These are phyloP conservation scores for Aspergillus egyptiacus DNA, from an alignment of 495 filamentous ascomycete species.

Conservation along the genomic window DNA sequence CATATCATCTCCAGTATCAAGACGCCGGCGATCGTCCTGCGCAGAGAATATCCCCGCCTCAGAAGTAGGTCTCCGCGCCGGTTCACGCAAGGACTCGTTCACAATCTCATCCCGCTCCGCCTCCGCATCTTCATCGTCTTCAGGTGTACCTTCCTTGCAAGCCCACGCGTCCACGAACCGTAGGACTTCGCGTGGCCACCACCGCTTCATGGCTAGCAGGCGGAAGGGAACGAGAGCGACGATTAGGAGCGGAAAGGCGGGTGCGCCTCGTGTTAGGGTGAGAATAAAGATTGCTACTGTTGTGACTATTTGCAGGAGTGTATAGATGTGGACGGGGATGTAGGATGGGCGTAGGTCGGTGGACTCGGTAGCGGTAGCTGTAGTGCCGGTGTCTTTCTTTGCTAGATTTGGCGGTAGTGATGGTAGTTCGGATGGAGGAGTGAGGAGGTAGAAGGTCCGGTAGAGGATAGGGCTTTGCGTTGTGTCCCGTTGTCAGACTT, in stretches of 20 bases:
- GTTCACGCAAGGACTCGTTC: neutral
- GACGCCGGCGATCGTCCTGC: neutral
- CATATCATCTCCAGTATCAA: neutral
- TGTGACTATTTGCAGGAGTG: constrained; percentile 52
- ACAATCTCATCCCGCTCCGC: constrained; percentile 11
- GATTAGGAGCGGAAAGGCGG: constrained; percentile 62
- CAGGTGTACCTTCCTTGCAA: constrained; percentile 60
- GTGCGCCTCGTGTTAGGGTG: constrained; percentile 58
- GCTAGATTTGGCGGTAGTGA: constrained; percentile 42
- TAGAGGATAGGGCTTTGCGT: constrained; percentile 49
- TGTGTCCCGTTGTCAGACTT: constrained; percentile 15
- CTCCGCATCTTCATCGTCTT: constrained; percentile 50
- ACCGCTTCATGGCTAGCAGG: constrained; percentile 55
- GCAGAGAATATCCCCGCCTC: neutral
- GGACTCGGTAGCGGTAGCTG: constrained; percentile 3
- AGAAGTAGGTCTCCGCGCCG: neutral
- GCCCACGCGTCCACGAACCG: constrained; percentile 65
- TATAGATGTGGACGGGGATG: constrained; percentile 57
- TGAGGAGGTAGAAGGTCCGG: constrained; percentile 58
- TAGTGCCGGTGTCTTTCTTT: constrained; percentile 11
- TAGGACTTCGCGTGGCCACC: constrained; percentile 57
- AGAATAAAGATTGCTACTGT: constrained; percentile 59
- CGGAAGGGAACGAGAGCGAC: constrained; percentile 60
- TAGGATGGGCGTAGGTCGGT: constrained; percentile 33
- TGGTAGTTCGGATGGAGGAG: constrained; percentile 60